Evolutionary conservation across 2,329 filamentous ascomycete genomes (phyloP).

Genomic region (Boeremia lycopersici): DNA sequence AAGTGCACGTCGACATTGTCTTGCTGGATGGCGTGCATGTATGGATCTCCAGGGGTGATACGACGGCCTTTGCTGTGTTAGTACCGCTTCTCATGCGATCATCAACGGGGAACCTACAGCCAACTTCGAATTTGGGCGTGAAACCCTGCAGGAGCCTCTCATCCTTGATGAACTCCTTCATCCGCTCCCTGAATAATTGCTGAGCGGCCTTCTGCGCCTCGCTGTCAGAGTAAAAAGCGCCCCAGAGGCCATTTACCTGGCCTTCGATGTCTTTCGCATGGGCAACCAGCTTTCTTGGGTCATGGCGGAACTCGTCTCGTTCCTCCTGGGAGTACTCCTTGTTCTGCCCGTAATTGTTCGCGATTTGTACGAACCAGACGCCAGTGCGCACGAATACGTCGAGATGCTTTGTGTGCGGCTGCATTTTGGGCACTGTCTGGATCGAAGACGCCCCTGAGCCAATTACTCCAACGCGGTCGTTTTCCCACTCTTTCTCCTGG

Average conservation of each 20-base stretch:
- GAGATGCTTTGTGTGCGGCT: constrained; percentile 53
- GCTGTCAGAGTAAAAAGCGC: constrained; percentile 52
- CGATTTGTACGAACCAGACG: constrained; percentile 54
- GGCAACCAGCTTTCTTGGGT: constrained; percentile 50
- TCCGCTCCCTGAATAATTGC: constrained; percentile 50
- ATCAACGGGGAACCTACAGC: constrained; percentile 40
- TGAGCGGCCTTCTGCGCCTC: constrained; percentile 50
- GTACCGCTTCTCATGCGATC: not conserved
- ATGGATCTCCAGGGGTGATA: constrained; percentile 58
- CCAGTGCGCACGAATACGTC: constrained; percentile 56
- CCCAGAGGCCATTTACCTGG: constrained; percentile 57
- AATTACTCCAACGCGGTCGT: constrained; percentile 51
- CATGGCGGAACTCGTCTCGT: constrained; percentile 49
- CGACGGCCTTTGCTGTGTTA: constrained; percentile 38
- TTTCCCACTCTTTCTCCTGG: constrained; percentile 51
- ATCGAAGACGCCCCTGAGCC: constrained; percentile 54
- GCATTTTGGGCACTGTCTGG: constrained; percentile 56
- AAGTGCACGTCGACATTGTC: constrained; percentile 59
- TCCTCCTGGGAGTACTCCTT: constrained; percentile 53
- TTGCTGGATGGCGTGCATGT: constrained; percentile 58
- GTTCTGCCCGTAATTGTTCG: constrained; percentile 54
- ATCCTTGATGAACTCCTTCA: constrained; percentile 60
- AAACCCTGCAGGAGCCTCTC: constrained; percentile 56
- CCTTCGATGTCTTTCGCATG: constrained; percentile 55
- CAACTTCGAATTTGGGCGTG: constrained; percentile 54